Base-by-base conservation (phyloP, 139 green algal species). In the Nannochloris sp. region DNA sequence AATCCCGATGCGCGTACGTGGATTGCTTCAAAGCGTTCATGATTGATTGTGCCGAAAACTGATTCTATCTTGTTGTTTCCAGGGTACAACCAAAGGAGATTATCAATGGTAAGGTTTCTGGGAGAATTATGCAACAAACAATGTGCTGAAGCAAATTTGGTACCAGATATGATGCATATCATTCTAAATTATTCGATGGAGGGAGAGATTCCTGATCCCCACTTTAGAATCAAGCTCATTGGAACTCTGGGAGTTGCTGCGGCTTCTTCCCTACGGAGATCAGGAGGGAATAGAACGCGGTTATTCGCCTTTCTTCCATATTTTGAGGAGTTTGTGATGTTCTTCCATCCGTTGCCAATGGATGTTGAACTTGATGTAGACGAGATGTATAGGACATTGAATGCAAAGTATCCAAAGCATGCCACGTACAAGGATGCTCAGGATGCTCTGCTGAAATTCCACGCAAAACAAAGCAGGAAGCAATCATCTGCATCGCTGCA, bases 81-180 rank as follows among this genome's bases (percentile, higher is more conserved):
- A 53, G 46, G 16, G 2, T 53, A 25, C 12, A 53, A 96, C 72
- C 92, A 98, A 77, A 78, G 82, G 49, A 76, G 90, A 40, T 68
- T 98, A 53, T 83, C 87, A 1, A 60, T 78, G 11, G 72, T 95
- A 29, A 71, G 80, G 40, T 71, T 98, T 54, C 79, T 98, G 64
- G 92, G 86, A 6, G 90, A 97, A 76, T 70, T 96, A 44, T 96
- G 96, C 85, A 95, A 91, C 69, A 91, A 95, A 77, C 78, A 80
- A 67, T 70, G 94, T 48, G 44, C 85, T 3, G 72, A 71, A 62
- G 75, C 69, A 15, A 82, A 68, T 11, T 68, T 87, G 15, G 57
- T 97, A 6, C 95, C 97, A 70, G 80, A 95, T 55, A 86, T 82
- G 15, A 74, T 97, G 58, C 90, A 95, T 75, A 64, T 92, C 61